phyloP scores from a whole-genome alignment of 2,329 filamentous ascomycete species.

The Parastagonospora avenae region DNA sequence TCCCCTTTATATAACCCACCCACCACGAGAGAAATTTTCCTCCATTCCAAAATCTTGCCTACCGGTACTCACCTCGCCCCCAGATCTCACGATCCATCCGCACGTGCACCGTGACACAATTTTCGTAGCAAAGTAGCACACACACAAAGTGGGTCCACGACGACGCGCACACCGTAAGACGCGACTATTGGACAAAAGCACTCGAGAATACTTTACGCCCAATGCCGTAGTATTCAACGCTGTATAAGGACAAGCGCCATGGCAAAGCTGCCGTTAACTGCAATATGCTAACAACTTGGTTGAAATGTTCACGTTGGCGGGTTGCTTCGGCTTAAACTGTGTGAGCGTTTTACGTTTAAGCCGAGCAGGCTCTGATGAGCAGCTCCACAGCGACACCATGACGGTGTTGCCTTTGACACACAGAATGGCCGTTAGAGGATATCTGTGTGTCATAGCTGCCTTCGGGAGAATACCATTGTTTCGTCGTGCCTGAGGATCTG shows the following conservation, averaged over 20 bases:
- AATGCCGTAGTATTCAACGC: not conserved
- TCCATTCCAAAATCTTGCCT: not conserved
- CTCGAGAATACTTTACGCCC: not conserved
- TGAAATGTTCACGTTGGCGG: slow-evolving; percentile 1
- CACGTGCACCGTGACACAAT: slow-evolving; percentile 18
- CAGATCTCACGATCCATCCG: slow-evolving; percentile 8
- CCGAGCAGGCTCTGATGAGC: slow-evolving; percentile 7
- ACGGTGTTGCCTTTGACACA: slow-evolving; percentile 23
- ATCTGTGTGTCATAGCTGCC: slow-evolving; percentile 30
- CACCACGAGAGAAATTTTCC: slow-evolving; percentile 6
- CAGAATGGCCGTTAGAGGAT: slow-evolving; percentile 22
- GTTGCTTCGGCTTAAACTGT: slow-evolving; percentile 2
- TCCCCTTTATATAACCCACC: slow-evolving; percentile 17
- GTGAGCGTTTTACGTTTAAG: not conserved
- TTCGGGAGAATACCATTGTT: slow-evolving; percentile 9
- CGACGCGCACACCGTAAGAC: slow-evolving; percentile 10
- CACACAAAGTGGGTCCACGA: slow-evolving; percentile 15
- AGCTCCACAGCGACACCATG: slow-evolving; percentile 13
- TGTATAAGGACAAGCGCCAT: slow-evolving; percentile 3
- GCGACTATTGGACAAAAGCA: slow-evolving; percentile 5
- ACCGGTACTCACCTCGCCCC: not conserved
- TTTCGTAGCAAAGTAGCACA: slow-evolving; percentile 10
- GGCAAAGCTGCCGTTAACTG: slow-evolving; percentile 16
- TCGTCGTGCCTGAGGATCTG: slow-evolving; percentile 12
- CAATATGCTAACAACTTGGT: slow-evolving; percentile 6